Evolutionary conservation across 805 yeast species (phyloP), one percentile per base, ranked within the genome.

Genomic region (Limtongozyma cylindracea): DNA sequence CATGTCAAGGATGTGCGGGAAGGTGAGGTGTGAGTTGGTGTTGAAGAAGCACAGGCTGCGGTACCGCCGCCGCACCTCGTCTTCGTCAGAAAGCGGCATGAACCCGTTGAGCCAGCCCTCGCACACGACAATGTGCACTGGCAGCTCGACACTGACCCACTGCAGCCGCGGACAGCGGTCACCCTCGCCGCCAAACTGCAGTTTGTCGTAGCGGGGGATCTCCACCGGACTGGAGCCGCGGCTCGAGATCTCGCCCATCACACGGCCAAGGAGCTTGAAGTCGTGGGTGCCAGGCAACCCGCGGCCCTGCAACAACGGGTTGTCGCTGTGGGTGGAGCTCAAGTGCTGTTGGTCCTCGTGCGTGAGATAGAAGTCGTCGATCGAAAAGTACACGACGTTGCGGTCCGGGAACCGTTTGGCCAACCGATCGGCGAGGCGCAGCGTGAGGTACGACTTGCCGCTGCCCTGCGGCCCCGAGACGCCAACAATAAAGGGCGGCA

Each of bases 101-200:
- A 65, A 84, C 2, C 96, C 96, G 12, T 65, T 56, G 46, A 82
- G 78, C 98, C 98, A 84, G 4, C 96, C 98, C 44, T 84, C 98
- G 19, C 88, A 52, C 2, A 84, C 41, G 3, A 84, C 55, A 3
- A 80, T 56, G 33, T 73, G 77, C 3, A 63, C 49, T 2, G 59
- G 56, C 2, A 27, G 25, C 0, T 34, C 33, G 12, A 33, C 29
- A 3, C 8, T 12, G 3, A 31, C 31, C 69, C 69, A 63, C 8
- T 46, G 28, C 0, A 31, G 28, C 6, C 24, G 32, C 0, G 48
- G 47, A 5, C 40, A 31, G 23, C 96, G 49, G 41, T 84, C 96
- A 4, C 98, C 98, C 24, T 57, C 56, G 0, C 96, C 96, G 12
- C 35, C 22, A 32, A 47, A 58, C 10, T 51, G 47, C 2, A 91